Base-by-base conservation (phyloP, 441 rosid species). In the Pelargonium cotyledonis region DNA sequence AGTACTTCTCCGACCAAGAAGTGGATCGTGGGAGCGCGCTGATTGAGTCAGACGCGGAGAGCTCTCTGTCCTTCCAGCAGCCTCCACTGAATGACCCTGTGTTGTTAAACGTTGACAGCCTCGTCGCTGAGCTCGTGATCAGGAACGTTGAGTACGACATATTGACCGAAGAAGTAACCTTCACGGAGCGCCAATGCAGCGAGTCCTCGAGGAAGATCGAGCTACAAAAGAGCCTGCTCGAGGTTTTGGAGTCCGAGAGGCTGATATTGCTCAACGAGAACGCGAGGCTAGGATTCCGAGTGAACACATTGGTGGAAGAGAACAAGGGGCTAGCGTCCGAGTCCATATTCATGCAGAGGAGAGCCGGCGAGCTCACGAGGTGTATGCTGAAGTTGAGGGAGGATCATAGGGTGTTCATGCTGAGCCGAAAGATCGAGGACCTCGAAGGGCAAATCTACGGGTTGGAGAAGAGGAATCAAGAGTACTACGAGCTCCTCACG, bases 171-270 rank as follows among this genome's bases (percentile, higher is more conserved):
- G 87, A 83, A 77, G 66, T 81, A 14, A 71, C 75, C 40, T 67
- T 79, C 35, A 72, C 75, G 67, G 84, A 84, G 66, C 76, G 70
- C 1, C 76, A 35, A 65, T 66, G 74, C 44, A 68, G 65, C 0
- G 89, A 86, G 41, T 80, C 84, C 0, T 67, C 70, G 19, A 80
- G 78, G 75, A 89, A 83, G 75, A 73, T 86, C 5, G 87, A 83
- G 70, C 72, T 86, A 65, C 72, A 86, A 71, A 84, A 80, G 84
- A 86, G 80, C 70, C 68, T 86, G 64, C 81, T 89, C 1, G 83
- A 84, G 73, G 76, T 86, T 63, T 67, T 86, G 58, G 95, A 89
- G 79, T 80, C 85, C 1, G 95, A 89, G 82, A 86, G 90, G 78
- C 43, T 75, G 63, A 76, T 83, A 31, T 65, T 86, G 66, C 41